These are phyloP conservation scores for Arabidopsis suecica DNA, from an alignment of 345 rosid species.

Conservation along the genomic window DNA sequence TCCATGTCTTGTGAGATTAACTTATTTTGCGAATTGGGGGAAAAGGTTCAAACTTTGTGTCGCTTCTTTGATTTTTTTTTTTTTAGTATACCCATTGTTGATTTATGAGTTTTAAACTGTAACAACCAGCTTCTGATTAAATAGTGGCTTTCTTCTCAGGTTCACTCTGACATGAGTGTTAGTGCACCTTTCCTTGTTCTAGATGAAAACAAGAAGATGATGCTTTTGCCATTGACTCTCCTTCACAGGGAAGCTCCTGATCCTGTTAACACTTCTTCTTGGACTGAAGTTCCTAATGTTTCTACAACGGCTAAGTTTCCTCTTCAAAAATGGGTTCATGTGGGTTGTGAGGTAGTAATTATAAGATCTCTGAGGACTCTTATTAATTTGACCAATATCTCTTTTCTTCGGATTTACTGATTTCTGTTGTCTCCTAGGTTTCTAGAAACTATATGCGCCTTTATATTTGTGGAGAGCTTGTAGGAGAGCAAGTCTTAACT, in stretches of 20 bases:
- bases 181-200: slow-evolving; percentile 71
- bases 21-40: background rate
- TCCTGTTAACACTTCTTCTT: slow-evolving; percentile 46
- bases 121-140: background rate
- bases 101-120: too few relatives aligned
- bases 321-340: slow-evolving; percentile 72
- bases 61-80: background rate
- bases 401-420: slow-evolving; percentile 2
- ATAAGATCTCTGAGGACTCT: background rate
- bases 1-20: background rate
- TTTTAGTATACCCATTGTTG: too few relatives aligned
- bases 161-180: slow-evolving; percentile 46
- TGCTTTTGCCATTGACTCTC: slow-evolving; percentile 58
- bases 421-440: slow-evolving; percentile 49
- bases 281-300: slow-evolving; percentile 52
- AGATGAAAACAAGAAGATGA: slow-evolving; percentile 63
- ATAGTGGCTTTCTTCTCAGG: slow-evolving; percentile 48
- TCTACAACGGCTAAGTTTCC: slow-evolving; percentile 55
- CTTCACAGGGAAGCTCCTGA: slow-evolving; percentile 55
- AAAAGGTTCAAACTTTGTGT: slow-evolving; percentile 27
- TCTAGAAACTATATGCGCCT: slow-evolving; percentile 57
- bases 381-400: background rate
- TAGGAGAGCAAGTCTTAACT: slow-evolving; percentile 56
- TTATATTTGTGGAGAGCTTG: slow-evolving; percentile 62
- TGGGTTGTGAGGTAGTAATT: slow-evolving; percentile 67